Evolutionary conservation across 1,139 yeast genomes (phyloP), one percentile per base, ranked within the genome.

Genomic region (Yamadazyma kanchanaburiensis): DNA sequence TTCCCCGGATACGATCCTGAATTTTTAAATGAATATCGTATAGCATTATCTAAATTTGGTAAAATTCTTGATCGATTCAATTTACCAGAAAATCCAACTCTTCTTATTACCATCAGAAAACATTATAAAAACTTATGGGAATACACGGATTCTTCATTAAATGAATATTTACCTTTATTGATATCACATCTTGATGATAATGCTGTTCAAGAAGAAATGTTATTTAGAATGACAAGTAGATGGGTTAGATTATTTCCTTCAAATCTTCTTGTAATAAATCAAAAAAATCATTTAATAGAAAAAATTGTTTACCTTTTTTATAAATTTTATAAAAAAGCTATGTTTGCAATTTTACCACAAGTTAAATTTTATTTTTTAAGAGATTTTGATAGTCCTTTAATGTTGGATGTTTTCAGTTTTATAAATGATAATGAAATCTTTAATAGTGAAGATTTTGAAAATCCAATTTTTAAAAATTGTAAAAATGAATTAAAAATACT

Each of bases 361-460:
- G 58, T 64, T 6, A 64, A 61, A 35, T 66, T 56, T 37, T 64
- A 60, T 40, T 65, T 61, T 31, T 40, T 66, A 6, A 43, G 71
- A 21, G 72, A 66, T 45, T 66, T 67, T 38, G 72, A 64, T 38
- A 52, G 62, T 35, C 71, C 73, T 2, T 51, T 66, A 31, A 63
- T 64, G 62, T 42, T 60, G 31, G 72, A 65, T 34, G 62, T 64
- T 3, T 58, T 54, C 35, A 49, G 42, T n/a, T 40, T 42, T 22
- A 42, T 46, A 15, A 40, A 51, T 22, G 65, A 61, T 30, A 39
- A 38, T n/a, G 55, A 53, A 18, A 51, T 60, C n/a, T 57, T 46
- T 35, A 35, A 37, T 24, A 39, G 41, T 5, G 42, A 43, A 3
- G 38, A 45, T 6, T 58, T 58, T 33, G 43, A 42, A 11, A 24